A percentile compares a stretch with the other conserved stretches of the same genome.
These are phyloP conservation scores for Colletotrichum trifolii DNA, from an alignment of 2,329 filamentous ascomycete genomes.

Conservation along the genomic window DNA sequence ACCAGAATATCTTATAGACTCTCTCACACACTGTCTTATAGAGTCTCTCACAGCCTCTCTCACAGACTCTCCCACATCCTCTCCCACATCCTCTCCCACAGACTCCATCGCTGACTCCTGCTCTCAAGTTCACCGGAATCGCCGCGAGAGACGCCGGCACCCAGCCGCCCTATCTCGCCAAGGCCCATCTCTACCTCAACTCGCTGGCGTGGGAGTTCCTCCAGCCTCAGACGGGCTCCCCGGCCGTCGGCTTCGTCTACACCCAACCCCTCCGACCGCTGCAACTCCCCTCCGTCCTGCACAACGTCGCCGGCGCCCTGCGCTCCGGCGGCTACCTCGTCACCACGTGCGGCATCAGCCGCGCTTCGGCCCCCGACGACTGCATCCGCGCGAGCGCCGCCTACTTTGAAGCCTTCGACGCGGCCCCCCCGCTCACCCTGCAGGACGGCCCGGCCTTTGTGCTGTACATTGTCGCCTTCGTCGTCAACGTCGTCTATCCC, in stretches of 20 bases:
- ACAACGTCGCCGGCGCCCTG: constrained; percentile 2
- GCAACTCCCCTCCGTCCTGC: constrained; percentile 14
- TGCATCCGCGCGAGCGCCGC: constrained; percentile 15
- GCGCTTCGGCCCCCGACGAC: constrained; percentile 18
- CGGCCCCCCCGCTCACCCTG: background rate
- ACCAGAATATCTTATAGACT: too few species aligned
- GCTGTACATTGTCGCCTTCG: background rate
- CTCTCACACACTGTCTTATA: too few species aligned
- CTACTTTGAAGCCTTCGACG: constrained; percentile 8
- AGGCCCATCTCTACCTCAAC: constrained; percentile 2
- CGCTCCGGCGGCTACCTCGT: constrained; percentile 11
- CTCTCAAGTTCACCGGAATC: constrained; percentile 9
- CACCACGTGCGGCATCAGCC: constrained; percentile 3
- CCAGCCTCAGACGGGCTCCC: constrained; percentile 1
- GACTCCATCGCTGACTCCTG: background rate
- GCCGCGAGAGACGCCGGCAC: constrained; percentile 8
- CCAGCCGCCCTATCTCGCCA: constrained; percentile 6
- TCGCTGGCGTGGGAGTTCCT: constrained; percentile 17
- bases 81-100: background rate
- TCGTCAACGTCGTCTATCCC: background rate
- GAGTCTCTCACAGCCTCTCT: background rate
- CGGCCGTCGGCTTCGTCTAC: constrained; percentile 6
- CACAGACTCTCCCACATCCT: background rate
- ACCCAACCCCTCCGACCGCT: background rate
- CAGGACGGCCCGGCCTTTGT: background rate